phyloP scores from a whole-genome alignment of 2,329 filamentous ascomycete genomes.

The Apiospora marii region DNA sequence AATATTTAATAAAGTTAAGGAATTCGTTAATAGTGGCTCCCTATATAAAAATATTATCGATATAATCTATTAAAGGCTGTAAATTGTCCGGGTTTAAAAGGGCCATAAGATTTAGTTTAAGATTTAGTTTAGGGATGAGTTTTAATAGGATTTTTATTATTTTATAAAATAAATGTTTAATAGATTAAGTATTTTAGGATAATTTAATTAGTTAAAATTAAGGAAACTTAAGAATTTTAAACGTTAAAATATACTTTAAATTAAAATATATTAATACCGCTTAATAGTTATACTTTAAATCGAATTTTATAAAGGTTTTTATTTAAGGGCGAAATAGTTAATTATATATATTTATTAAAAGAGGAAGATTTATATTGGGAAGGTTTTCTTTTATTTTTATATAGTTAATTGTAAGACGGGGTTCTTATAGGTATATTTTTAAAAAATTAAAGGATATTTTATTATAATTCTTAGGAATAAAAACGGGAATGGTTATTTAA shows the following conservation, averaged over 20 bases:
- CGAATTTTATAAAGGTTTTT: neutral
- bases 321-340: neutral
- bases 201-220: constrained; percentile 4
- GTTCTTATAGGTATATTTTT: neutral
- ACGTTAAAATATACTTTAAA: neutral
- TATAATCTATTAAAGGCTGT: neutral
- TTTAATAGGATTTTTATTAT: neutral
- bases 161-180: neutral
- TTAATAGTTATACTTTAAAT: constrained; percentile 22
- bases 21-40: neutral
- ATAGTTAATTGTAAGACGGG: neutral
- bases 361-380: neutral
- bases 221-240: neutral
- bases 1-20: neutral
- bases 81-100: neutral
- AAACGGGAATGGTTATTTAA: neutral
- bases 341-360: constrained; percentile 12
- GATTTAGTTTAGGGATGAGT: neutral
- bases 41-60: neutral
- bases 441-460: too few species aligned
- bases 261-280: neutral
- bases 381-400: constrained; percentile 9
- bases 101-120: too few species aligned
- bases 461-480: neutral
- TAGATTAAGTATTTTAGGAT: neutral